Base-by-base conservation (phyloP, 768 basidiomycete species). In the Boletus patriciae region DNA sequence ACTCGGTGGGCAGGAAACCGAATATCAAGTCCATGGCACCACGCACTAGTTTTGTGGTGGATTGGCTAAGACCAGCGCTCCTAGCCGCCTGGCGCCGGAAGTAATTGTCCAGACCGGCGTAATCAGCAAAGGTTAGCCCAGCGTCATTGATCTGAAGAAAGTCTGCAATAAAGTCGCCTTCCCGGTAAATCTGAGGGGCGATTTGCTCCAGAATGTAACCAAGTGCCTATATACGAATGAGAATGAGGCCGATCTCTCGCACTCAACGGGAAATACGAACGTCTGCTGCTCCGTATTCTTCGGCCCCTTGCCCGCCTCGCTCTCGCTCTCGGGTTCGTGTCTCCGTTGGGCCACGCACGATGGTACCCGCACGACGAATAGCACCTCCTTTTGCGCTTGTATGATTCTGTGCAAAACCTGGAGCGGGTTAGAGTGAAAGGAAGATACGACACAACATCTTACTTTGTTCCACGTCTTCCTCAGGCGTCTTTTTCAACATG, bases 21-120 rank as follows among this genome's bases (percentile, higher is more conserved):
- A 98, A 98, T 50, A 98, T 94, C 50, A 96, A 74, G 62, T 98
- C 96, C 89, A 98, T 85, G 29, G 94, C 92, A 3, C 87, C 87
- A 19, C 92, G 84, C 31, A 94, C 82, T 10, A 95, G 81, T 74
- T 95, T 94, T 56, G 77, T 67, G 27, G 93, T 94, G 8, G 83
- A 73, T 52, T 80, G 79, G 56, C 83, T 85, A 43, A 95, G 78
- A 29, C 85, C 83, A 27, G 79, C 80, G 49, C 83, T 77, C 27
- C 91, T 80, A 7, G 87, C 78, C n/a, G 96, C 96, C 68, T 98
- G 92, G 46, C 96, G 78, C 25, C 92, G 82, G 77, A 97, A 97
- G 73, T 97, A 98, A 58, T 85, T 92, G 68, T 98, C 96, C 57
- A 98, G 76, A 44, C 86, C 85, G 84, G 93, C 92, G 64, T 96